Evolutionary conservation across 352 stramenopile species (phyloP).

Genomic region (Elongisporangium undulatum): DNA sequence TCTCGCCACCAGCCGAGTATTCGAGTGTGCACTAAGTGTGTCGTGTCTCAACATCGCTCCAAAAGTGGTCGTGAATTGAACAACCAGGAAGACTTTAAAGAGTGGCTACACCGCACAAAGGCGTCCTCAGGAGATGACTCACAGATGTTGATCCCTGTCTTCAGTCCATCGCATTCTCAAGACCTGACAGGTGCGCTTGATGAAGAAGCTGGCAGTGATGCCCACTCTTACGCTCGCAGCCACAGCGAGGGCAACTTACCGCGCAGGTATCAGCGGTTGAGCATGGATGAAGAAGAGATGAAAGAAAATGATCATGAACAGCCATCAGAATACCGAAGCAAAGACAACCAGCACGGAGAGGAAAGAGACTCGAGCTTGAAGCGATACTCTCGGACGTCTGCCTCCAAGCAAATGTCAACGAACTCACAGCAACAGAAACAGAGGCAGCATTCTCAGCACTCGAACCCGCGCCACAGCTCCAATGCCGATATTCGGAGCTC

Average conservation of each 20-base stretch:
- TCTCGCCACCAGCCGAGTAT: constrained; percentile 81
- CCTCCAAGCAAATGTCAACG: constrained; percentile 19
- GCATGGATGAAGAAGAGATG: constrained; percentile 68
- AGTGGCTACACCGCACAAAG: constrained; percentile 67
- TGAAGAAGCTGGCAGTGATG: constrained; percentile 13
- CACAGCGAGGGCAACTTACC: constrained; percentile 29
- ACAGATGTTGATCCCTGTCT: constrained; percentile 10
- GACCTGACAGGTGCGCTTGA: constrained; percentile 49
- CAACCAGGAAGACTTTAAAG: constrained; percentile 79
- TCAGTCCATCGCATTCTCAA: constrained; percentile 64
- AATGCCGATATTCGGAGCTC: constrained; percentile 21
- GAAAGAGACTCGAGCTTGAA: constrained; percentile 29
- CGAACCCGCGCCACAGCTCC: constrained; percentile 28
- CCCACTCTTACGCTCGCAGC: constrained; percentile 7
- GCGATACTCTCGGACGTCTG: constrained; percentile 24
- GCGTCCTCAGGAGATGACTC: constrained; percentile 31
- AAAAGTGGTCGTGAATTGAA: constrained; percentile 62
- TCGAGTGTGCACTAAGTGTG: constrained; percentile 79
- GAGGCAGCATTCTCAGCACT: constrained; percentile 11
- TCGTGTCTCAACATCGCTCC: constrained; percentile 72
- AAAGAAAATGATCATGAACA: constrained; percentile 24
- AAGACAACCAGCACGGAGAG: constrained; percentile 24
- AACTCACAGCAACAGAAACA: constrained; percentile 23
- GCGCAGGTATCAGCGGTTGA: constrained; percentile 52
- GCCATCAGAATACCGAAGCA: constrained; percentile 20